Evolutionary conservation across 805 yeast genomes (phyloP), one percentile per base, ranked within the genome.

Genomic region (Candida insectalens): DNA sequence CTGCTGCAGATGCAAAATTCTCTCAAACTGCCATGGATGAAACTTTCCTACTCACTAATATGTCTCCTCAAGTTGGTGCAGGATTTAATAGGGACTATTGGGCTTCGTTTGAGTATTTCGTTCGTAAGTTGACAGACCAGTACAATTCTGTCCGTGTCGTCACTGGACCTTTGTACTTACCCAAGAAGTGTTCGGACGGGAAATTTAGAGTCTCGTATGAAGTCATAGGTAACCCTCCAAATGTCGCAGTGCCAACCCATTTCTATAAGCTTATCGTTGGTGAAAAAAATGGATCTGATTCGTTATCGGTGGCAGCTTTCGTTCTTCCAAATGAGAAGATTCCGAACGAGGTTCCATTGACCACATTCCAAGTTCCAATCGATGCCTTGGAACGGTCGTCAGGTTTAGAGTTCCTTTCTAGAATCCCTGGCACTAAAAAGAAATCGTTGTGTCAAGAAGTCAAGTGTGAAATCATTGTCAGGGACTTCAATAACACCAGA

Each of bases 71-170:
- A 56, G 95, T 92, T 3, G 98, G 98, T 3, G 94, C 81, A 4
- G 98, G 98, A 0, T 92, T 92, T 63, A 92, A 92, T 60, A 69
- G 98, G 47, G 97, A 92, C 54, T 82, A 92, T 55, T 92, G 98
- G 98, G 94, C 97, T 0, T 95, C 87, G 55, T 74, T 92, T 39
- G 98, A 92, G 57, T 82, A 83, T 49, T 92, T 92, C 53, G 74
- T 79, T 30, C 69, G 98, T 41, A 67, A 83, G 36, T 67, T 89
- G 41, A 82, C 95, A 4, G 48, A 60, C n/a, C 63, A 65, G 34
- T 92, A 83, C 55, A 71, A 69, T 32, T 69, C 76, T 31, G 95
- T 92, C 9, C 67, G 96, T 43, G 68, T 92, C 25, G 79, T 92
- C 51, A 92, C 97, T 1, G 98, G 98, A 2, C 96, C 98, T 1